Base-by-base conservation (phyloP, 352 stramenopile genomes). In the Globisporangium solare region DNA sequence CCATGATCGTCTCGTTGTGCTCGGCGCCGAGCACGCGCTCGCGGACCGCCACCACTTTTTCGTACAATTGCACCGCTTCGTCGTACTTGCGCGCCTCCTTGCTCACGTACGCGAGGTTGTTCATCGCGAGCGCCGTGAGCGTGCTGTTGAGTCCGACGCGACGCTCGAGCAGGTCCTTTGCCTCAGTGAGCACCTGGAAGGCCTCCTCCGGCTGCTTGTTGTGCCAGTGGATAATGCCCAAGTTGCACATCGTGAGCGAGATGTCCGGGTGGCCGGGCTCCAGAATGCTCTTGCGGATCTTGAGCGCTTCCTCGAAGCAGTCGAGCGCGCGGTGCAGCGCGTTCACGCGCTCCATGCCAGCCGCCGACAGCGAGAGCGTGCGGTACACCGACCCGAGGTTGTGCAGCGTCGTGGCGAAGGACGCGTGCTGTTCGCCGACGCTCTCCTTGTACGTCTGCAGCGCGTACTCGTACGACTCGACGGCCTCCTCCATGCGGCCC, bases 1-100 rank as follows among this genome's bases (percentile, higher is more conserved):
- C 81, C 64, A 91, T 88, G 60, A 94, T 91, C 22, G 80, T 91
- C 56, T 92, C 82, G 53, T 89, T 85, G 63, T 94, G 84, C 51
- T 73, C 64, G 0, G 61, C 40, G 2, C 82, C 84, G 20, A 89
- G 76, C 62, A 86, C 71, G 49, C 71, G 63, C 57, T 83, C 71
- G 20, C 84, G 80, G 20, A 91, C 67, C 42, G 22, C 65, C 20
- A 91, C 70, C n/a, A 88, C 80, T 17, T 89, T 56, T 49, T 85
- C 61, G 54, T 89, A 92, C 51, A 94, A 54, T 51, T 66, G 72
- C 22, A 88, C 79, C 0, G 82, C 79, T 22, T 89, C 66, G 41
- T 83, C 75, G 61, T 86, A 91, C 39, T 83, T 66, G 27, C 73
- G 68, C 32, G 82, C 74, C 45, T 92, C 84, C 62, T 94, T 94